Evolutionary conservation across 2,329 filamentous ascomycete species (phyloP).

Genomic region (Penicillium sp.): DNA sequence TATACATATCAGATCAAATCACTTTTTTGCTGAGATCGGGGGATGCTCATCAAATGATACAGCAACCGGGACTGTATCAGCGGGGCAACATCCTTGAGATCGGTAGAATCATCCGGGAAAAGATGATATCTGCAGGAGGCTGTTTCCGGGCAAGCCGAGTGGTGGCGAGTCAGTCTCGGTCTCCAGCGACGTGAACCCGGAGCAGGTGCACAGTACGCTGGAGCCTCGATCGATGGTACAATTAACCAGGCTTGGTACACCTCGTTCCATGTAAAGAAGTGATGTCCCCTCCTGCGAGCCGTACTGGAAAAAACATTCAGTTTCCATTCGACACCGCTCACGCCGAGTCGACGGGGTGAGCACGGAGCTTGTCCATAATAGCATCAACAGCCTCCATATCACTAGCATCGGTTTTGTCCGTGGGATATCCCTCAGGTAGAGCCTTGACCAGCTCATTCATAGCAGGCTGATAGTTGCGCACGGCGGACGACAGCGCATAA

Average conservation of each 20-base stretch:
- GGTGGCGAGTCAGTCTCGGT: neutral
- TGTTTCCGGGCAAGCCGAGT: neutral
- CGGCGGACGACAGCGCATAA: slow-evolving; percentile 81
- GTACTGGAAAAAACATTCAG: neutral
- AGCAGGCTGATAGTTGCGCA: slow-evolving; percentile 85
- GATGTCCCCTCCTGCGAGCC: neutral
- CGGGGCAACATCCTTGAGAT: neutral
- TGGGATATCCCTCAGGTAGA: slow-evolving; percentile 64
- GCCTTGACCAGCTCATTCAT: slow-evolving; percentile 68
- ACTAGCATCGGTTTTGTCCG: slow-evolving; percentile 70
- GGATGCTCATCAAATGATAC: neutral
- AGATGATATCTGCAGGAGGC: neutral
- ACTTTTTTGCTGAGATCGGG: slow-evolving; percentile 9
- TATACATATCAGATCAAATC: slow-evolving; percentile 20
- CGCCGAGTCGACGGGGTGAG: slow-evolving; percentile 41
- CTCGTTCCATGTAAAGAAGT: neutral
- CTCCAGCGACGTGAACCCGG: neutral
- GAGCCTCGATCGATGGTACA: neutral
- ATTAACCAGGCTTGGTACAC: neutral
- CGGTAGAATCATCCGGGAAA: neutral
- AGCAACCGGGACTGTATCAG: neutral
- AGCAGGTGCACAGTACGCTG: neutral
- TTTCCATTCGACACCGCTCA: slow-evolving; percentile 22
- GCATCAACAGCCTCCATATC: slow-evolving; percentile 87
- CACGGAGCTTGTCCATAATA: slow-evolving; percentile 69